Conservation (phyloP, 2,329 filamentous ascomycete genomes). For the Aspergillus puulaauensis region DNA sequence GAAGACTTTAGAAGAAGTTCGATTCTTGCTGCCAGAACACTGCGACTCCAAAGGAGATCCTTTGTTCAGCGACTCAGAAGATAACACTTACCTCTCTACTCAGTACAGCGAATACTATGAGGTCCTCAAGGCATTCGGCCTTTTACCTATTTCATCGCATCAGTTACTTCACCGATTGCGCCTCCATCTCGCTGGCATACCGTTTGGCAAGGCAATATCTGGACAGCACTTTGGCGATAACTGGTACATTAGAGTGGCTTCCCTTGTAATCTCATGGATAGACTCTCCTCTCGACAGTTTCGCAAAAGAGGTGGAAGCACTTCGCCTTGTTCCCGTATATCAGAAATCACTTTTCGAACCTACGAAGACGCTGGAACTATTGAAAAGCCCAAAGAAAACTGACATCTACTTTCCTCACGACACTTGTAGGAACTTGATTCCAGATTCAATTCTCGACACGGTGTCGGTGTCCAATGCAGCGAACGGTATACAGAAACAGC, state of each 20-base stretch:
- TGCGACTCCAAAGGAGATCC: neutral
- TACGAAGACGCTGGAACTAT: neutral
- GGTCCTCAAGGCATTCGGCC: neutral
- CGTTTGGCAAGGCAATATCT: fast-evolving
- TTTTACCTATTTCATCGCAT: neutral
- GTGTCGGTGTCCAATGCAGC: neutral
- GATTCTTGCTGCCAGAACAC: neutral
- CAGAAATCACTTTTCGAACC: fast-evolving
- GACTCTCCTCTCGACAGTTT: too few relatives aligned
- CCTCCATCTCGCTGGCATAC: neutral
- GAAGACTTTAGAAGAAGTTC: constrained; percentile 3
- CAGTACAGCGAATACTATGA: constrained; percentile 1
- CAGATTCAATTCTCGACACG: neutral
- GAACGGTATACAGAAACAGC: neutral
- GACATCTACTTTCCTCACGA: neutral
- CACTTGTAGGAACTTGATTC: neutral
- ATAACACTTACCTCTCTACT: constrained; percentile 5
- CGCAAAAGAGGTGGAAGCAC: neutral
- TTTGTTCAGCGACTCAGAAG: neutral
- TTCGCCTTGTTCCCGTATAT: neutral
- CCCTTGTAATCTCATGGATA: neutral
- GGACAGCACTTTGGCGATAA: neutral
- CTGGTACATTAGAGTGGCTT: neutral
- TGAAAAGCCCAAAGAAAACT: neutral
- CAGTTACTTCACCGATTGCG: constrained; percentile 2